Evolutionary conservation across 2,329 filamentous ascomycete genomes (phyloP).

Genomic region (Knufia petricola): DNA sequence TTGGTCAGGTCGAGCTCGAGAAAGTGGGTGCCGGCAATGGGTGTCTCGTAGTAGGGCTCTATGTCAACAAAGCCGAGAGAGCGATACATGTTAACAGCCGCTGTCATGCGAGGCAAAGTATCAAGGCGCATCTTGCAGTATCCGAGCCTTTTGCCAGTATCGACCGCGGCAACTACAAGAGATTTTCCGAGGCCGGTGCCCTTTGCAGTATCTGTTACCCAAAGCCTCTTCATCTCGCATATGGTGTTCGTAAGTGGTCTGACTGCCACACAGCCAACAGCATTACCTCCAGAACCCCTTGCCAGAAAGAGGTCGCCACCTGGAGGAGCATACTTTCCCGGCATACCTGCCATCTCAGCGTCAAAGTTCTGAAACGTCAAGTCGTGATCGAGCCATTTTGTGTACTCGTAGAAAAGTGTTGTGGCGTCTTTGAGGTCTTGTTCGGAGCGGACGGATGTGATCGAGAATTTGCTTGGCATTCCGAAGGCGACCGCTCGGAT

Average conservation of each 20-base stretch:
- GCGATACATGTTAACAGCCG: slow-evolving; percentile 42
- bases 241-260: slow-evolving; percentile 13
- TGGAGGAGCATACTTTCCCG: slow-evolving; percentile 43
- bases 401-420: slow-evolving; percentile 36
- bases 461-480: slow-evolving; percentile 8
- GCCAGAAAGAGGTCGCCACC: slow-evolving; percentile 44
- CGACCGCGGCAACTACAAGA: slow-evolving; percentile 38
- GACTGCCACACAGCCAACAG: slow-evolving; percentile 19
- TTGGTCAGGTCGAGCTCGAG: slow-evolving; percentile 29
- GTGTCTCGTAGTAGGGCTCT: slow-evolving; percentile 47
- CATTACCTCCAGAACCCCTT: slow-evolving; percentile 18
- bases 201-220: slow-evolving; percentile 39
- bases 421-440: slow-evolving; percentile 35
- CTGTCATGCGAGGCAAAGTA: slow-evolving; percentile 44
- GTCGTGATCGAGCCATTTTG: slow-evolving; percentile 41
- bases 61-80: slow-evolving; percentile 44
- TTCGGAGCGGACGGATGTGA: slow-evolving; percentile 30
- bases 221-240: slow-evolving; percentile 52
- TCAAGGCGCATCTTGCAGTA: slow-evolving; percentile 48
- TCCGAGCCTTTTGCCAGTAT: slow-evolving; percentile 36
- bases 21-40: slow-evolving; percentile 45
- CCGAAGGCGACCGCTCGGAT: too few relatives aligned
- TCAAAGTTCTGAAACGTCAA: slow-evolving; percentile 49
- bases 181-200: slow-evolving; percentile 41
- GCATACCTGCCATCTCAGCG: slow-evolving; percentile 43